These are phyloP conservation scores for Aphanomyces stellatus DNA, from an alignment of 352 stramenopile genomes.

Conservation along the genomic window DNA sequence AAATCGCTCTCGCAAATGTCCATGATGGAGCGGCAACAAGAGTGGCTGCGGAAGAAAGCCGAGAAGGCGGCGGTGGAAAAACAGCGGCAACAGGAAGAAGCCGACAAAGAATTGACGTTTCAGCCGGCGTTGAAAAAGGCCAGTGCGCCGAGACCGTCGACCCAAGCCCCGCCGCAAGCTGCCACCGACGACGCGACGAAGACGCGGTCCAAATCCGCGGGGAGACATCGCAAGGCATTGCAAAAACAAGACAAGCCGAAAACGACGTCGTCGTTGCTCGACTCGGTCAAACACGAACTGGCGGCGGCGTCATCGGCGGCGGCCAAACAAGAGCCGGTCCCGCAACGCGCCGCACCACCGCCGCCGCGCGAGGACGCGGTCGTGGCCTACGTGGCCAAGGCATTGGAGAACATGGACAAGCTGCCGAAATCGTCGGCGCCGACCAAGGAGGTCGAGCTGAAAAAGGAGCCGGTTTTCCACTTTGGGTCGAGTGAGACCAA, in stretches of 20 bases:
- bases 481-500: slow-evolving; percentile 68
- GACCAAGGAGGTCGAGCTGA: not conserved
- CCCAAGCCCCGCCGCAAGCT: slow-evolving; percentile 21
- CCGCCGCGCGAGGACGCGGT: not conserved
- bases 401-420: not conserved
- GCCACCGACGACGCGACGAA: slow-evolving; percentile 30
- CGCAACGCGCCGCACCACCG: no score
- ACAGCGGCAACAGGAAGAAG: slow-evolving; percentile 53
- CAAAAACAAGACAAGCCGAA: slow-evolving; percentile 36
- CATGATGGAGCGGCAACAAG: slow-evolving; percentile 69
- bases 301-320: slow-evolving; percentile 26
- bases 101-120: slow-evolving; percentile 72
- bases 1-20: slow-evolving; percentile 49
- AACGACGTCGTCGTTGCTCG: slow-evolving; percentile 46
- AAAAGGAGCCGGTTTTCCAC: no score
- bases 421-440: not conserved
- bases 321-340: not conserved
- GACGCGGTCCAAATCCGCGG: slow-evolving; percentile 22
- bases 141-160: slow-evolving; percentile 5
- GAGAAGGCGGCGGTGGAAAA: slow-evolving; percentile 62
- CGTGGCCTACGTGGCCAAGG: not conserved
- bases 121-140: slow-evolving; percentile 67
- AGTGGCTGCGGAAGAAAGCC: slow-evolving; percentile 72
- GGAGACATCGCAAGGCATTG: not conserved
- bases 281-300: slow-evolving; percentile 59